A percentile compares a stretch with the other conserved stretches of the same genome.
These are phyloP conservation scores for Nemania serpens DNA, from an alignment of 2,329 filamentous ascomycete genomes.

Conservation along the genomic window DNA sequence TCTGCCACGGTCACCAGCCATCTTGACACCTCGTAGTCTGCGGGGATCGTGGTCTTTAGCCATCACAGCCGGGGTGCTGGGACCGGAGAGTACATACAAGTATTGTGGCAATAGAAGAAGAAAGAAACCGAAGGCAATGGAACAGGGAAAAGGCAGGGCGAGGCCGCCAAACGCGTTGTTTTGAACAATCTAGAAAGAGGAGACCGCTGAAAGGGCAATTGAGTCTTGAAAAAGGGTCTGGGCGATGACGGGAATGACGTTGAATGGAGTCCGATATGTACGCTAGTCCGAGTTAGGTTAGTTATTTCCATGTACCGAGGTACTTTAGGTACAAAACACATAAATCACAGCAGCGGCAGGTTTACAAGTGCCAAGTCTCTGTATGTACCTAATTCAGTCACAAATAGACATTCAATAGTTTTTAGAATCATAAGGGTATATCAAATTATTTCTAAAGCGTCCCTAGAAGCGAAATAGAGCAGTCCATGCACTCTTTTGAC, in stretches of 20 bases:
- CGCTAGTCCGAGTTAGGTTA: too few relatives aligned
- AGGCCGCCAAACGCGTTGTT: neutral
- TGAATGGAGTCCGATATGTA: too few relatives aligned
- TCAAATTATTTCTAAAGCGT: conserved; percentile 7
- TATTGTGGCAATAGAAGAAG: neutral
- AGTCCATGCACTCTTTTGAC: conserved; percentile 1
- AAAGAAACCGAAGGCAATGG: neutral
- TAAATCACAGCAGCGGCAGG: too few relatives aligned
- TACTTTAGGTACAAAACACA: too few relatives aligned
- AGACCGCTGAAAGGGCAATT: neutral
- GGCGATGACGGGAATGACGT: conserved; percentile 21
- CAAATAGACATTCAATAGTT: neutral
- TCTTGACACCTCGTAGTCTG: conserved; percentile 25
- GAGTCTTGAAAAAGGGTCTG: neutral
- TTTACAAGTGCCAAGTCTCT: too few relatives aligned
- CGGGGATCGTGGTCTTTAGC: conserved; percentile 17
- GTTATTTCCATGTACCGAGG: too few relatives aligned
- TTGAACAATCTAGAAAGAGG: neutral
- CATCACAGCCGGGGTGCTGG: conserved; percentile 13
- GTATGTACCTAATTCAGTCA: too few relatives aligned
- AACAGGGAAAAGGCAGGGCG: neutral
- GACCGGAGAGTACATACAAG: conserved; percentile 9
- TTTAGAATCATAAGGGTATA: conserved; percentile 5
- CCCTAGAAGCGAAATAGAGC: conserved; percentile 8
- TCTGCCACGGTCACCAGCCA: conserved; percentile 22